These are phyloP conservation scores for Tulasnella sp. DNA, from an alignment of 768 basidiomycete genomes.

Conservation along the genomic window DNA sequence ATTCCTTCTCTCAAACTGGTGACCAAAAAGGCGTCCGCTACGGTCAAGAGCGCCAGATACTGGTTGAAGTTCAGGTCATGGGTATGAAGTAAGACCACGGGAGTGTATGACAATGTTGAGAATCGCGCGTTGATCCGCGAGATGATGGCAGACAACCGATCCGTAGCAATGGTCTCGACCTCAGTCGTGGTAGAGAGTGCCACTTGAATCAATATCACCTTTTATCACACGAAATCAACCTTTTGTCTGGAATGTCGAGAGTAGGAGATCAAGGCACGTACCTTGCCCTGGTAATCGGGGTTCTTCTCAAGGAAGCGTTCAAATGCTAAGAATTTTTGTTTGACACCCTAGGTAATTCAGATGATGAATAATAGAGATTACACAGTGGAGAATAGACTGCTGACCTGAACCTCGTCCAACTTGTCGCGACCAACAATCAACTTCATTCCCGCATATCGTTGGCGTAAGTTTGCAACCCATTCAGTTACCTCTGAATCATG, in stretches of 20 bases:
- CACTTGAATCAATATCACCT: constrained; percentile 77
- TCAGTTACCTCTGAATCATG: constrained; percentile 64
- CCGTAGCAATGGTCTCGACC: constrained; percentile 55
- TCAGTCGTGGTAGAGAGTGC: constrained; percentile 70
- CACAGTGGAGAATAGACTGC: not conserved
- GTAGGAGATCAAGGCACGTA: constrained; percentile 19
- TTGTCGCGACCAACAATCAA: constrained; percentile 81
- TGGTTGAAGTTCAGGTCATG: constrained; percentile 75
- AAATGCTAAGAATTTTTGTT: constrained; percentile 73
- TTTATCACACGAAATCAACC: not conserved
- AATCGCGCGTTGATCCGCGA: constrained; percentile 72
- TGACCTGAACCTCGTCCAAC: constrained; percentile 66
- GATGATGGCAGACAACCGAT: constrained; percentile 51
- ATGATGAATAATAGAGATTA: not conserved
- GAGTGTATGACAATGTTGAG: constrained; percentile 73
- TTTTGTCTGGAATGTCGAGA: not conserved
- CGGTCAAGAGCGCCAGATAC: constrained; percentile 67
- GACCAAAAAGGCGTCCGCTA: constrained; percentile 76
- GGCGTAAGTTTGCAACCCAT: constrained; percentile 66
- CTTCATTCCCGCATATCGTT: constrained; percentile 76
- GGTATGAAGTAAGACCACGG: constrained; percentile 73
- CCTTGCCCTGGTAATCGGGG: constrained; percentile 70
- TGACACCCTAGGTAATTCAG: constrained; percentile 41
- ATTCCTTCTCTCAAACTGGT: constrained; percentile 79
- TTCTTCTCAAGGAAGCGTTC: constrained; percentile 66